Conservation (phyloP, 257 asterid genomes). For the Knoxia roxburghii region DNA sequence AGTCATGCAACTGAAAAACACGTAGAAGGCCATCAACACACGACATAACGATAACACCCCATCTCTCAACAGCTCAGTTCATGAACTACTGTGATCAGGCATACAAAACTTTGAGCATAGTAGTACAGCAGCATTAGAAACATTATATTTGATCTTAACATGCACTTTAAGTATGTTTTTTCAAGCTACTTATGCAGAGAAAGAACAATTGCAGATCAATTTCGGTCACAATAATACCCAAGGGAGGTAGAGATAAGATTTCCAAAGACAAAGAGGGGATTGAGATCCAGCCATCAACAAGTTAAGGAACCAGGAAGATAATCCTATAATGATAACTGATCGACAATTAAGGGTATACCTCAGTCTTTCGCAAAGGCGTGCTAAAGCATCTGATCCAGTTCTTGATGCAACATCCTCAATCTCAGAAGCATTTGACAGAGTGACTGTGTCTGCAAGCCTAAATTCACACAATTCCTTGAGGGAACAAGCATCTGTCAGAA, state of each 20-base stretch:
- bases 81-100: too few relatives aligned
- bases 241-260: neutral
- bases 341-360: constrained; percentile 34
- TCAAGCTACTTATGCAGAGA: neutral
- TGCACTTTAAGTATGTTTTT: neutral
- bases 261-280: neutral
- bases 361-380: constrained; percentile 74
- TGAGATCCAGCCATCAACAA: neutral
- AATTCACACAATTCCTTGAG: constrained; percentile 90
- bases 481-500: constrained; percentile 85
- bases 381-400: constrained; percentile 83
- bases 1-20: too few relatives aligned
- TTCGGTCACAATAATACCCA: neutral
- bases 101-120: neutral
- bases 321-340: neutral
- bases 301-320: neutral
- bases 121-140: neutral
- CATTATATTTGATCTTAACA: neutral
- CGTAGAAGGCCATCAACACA: too few relatives aligned
- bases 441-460: constrained; percentile 64
- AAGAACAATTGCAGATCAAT: neutral
- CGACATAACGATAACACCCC: too few relatives aligned
- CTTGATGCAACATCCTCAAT: constrained; percentile 78
- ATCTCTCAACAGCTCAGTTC: too few relatives aligned
- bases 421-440: constrained; percentile 55